Evolutionary conservation across 176 grass and related monocot genomes (phyloP).

Genomic region (Aegilops sharonensis): DNA sequence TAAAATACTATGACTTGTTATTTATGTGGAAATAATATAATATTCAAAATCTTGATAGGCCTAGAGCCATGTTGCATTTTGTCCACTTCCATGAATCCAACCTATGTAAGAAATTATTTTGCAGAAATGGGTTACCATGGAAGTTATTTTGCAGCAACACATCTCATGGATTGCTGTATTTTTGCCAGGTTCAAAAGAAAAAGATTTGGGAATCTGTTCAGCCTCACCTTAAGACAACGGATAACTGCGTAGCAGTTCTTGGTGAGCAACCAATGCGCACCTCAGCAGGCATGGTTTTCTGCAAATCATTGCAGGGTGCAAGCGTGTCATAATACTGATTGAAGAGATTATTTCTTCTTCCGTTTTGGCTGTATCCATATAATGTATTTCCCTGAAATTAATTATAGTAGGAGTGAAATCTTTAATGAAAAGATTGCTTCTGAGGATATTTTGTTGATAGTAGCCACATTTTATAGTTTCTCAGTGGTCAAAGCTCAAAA

Average conservation of each 20-base stretch:
- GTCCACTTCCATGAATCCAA: not conserved
- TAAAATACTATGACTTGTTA: not conserved
- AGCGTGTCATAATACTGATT: conserved; percentile 64
- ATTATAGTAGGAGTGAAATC: not conserved
- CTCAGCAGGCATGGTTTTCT: conserved; percentile 59
- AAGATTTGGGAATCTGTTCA: conserved; percentile 95
- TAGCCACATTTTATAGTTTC: not conserved
- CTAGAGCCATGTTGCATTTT: not conserved
- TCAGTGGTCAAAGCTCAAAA: not conserved
- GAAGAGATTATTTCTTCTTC: not conserved
- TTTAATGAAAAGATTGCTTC: not conserved
- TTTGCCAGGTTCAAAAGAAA: conserved; percentile 86
- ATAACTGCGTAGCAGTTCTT: conserved; percentile 58
- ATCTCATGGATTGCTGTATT: conserved; percentile 18
- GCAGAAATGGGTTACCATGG: not conserved
- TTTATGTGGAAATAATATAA: not conserved
- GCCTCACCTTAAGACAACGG: conserved; percentile 77
- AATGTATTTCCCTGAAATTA: conserved; percentile 15
- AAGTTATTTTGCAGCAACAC: not conserved
- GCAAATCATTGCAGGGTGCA: conserved; percentile 76
- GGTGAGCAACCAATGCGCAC: conserved; percentile 65
- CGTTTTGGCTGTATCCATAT: not conserved
- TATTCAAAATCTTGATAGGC: not conserved
- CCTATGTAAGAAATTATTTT: not conserved
- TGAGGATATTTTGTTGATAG: not conserved